phyloP scores from a whole-genome alignment of 169 alveolate species.

The Plasmodium blacklocki region DNA sequence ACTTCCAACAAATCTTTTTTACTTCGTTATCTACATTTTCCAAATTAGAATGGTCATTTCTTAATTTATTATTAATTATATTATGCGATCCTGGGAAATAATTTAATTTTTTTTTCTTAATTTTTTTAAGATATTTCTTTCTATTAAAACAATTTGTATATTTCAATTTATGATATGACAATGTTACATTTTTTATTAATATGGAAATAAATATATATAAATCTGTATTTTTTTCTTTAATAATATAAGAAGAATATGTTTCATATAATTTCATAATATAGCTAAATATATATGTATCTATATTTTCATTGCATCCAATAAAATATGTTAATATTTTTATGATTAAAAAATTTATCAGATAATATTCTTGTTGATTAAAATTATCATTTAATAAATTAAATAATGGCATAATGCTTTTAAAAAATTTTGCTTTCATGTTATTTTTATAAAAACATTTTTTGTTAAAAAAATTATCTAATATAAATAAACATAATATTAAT shows the following conservation, averaged over 20 bases:
- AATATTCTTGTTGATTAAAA: constrained; percentile 4
- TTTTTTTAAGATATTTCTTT: background rate
- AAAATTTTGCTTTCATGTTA: constrained; percentile 45
- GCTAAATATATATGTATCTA: constrained; percentile 33
- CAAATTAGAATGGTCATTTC: too few species aligned
- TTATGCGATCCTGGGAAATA: too few species aligned
- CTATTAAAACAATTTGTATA: background rate
- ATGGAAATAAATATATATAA: constrained; percentile 31
- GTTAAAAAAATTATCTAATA: constrained; percentile 34
- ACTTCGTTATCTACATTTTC: too few species aligned
- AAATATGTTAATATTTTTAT: constrained; percentile 39
- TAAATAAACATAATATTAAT: constrained; percentile 40
- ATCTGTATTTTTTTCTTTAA: constrained; percentile 5
- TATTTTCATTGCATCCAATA: constrained; percentile 17
- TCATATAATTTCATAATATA: constrained; percentile 32
- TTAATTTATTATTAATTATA: too few species aligned
- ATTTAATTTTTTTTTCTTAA: background rate
- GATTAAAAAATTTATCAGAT: constrained; percentile 8
- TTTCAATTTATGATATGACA: constrained; percentile 32
- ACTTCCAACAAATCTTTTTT: too few species aligned
- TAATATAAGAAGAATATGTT: constrained; percentile 16
- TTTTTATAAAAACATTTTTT: constrained; percentile 13
- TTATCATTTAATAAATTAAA: constrained; percentile 44
- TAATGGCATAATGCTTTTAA: constrained; percentile 37
- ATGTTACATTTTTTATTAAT: constrained; percentile 25